phyloP scores from a whole-genome alignment of 2,329 filamentous ascomycete species.

The Apiospora sp. region DNA sequence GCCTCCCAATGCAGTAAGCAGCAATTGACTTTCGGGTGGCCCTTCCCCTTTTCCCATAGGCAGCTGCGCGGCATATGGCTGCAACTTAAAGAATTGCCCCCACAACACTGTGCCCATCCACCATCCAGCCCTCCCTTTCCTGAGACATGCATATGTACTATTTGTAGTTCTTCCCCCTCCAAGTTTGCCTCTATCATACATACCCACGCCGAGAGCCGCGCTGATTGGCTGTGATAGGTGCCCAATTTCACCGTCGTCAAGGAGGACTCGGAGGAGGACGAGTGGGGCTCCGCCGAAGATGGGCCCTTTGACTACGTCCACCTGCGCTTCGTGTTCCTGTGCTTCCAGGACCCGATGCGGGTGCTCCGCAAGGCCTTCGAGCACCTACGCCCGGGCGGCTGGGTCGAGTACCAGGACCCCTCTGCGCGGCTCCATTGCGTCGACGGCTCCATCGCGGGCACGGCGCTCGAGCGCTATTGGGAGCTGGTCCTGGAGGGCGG shows the following conservation, averaged over 20 bases:
- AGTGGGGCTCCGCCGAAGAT: neutral
- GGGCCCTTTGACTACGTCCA: slow-evolving; percentile 23
- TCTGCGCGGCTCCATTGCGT: neutral
- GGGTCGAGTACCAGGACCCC: neutral
- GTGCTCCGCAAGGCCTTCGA: slow-evolving; percentile 9
- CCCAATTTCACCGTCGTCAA: slow-evolving; percentile 19
- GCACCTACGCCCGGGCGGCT: slow-evolving; percentile 5
- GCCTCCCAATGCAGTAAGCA: neutral
- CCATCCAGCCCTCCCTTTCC: neutral
- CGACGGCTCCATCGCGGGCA: neutral
- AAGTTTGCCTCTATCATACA: neutral
- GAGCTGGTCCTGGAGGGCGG: neutral
- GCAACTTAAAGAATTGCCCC: neutral
- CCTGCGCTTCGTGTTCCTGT: neutral
- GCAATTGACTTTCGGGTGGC: neutral
- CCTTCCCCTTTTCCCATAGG: neutral
- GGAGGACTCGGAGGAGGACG: slow-evolving; percentile 19
- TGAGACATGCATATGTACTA: neutral
- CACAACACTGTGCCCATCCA: neutral
- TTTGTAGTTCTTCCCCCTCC: neutral
- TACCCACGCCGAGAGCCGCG: neutral
- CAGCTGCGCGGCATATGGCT: neutral
- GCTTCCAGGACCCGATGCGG: neutral
- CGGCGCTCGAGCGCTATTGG: neutral
- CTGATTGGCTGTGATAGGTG: neutral